Evolutionary conservation across 306 rosid species (phyloP).

Genomic region (Cicer chorassanicum): DNA sequence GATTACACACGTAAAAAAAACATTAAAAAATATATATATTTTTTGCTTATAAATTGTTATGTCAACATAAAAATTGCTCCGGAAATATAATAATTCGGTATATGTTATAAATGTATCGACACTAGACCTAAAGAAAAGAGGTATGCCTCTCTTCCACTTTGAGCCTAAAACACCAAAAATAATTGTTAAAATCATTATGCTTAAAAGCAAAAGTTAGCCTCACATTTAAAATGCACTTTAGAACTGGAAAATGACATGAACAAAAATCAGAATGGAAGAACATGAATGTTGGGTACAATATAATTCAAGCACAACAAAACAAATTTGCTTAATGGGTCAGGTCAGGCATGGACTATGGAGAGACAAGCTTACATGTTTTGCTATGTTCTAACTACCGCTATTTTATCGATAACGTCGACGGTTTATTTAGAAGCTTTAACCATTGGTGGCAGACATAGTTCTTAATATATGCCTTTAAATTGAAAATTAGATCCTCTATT

Average conservation of each 20-base stretch:
- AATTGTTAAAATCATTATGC: neutral
- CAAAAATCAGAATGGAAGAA: neutral
- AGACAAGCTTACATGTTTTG: conserved; percentile 34
- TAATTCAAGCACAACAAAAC: conserved; percentile 5
- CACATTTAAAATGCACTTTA: neutral
- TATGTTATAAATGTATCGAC: neutral
- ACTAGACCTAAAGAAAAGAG: neutral
- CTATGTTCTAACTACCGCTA: conserved; percentile 34
- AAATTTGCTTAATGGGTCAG: conserved; percentile 33
- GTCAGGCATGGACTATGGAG: neutral
- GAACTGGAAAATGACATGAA: neutral
- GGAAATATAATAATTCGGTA: no score
- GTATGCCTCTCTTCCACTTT: neutral
- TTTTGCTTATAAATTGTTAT: no score
- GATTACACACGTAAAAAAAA: neutral
- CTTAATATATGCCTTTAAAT: conserved; percentile 14
- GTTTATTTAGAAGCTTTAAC: conserved; percentile 16
- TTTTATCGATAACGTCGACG: neutral
- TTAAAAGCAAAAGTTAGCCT: conserved; percentile 2
- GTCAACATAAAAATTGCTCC: no score
- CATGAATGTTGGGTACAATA: conserved; percentile 17
- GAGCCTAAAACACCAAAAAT: neutral
- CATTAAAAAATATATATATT: neutral
- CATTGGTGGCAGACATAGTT: conserved; percentile 13
- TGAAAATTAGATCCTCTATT: neutral